Conservation (phyloP, 2,329 filamentous ascomycete genomes). For the Pseudogymnoascus sp. region DNA sequence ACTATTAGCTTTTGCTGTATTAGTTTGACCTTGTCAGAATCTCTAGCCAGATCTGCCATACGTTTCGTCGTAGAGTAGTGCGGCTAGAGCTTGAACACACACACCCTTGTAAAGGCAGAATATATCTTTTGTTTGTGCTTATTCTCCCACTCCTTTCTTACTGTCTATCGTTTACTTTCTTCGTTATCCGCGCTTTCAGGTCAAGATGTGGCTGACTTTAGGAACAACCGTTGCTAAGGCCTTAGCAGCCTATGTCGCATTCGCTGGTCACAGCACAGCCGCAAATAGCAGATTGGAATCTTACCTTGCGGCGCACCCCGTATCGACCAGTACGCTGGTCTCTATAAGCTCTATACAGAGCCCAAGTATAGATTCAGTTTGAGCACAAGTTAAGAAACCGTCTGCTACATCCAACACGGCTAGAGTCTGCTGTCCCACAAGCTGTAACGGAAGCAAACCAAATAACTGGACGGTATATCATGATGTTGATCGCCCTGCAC, state of each 20-base stretch:
- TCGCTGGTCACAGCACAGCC: not conserved
- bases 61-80: too few species aligned
- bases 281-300: not conserved
- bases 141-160: not conserved
- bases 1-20: too few species aligned
- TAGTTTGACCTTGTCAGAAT: too few species aligned
- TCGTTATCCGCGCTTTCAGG: not conserved
- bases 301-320: conserved; percentile 2
- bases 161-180: too few species aligned
- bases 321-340: not conserved
- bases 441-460: conserved; percentile 14
- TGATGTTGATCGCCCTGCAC: conserved; percentile 15
- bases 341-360: not conserved
- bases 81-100: too few species aligned
- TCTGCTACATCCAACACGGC: not conserved
- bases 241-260: not conserved
- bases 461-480: conserved; percentile 20
- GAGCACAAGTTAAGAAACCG: not conserved
- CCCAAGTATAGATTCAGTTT: not conserved
- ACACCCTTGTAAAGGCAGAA: too few species aligned
- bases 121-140: not conserved
- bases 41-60: too few species aligned
- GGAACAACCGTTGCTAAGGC: not conserved
- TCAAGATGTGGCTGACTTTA: not conserved
- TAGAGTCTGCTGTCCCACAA: conserved; percentile 13